Evolutionary conservation across 352 stramenopile genomes (phyloP), one percentile per base, ranked within the genome.

Genomic region (Phytophthora europaea): DNA sequence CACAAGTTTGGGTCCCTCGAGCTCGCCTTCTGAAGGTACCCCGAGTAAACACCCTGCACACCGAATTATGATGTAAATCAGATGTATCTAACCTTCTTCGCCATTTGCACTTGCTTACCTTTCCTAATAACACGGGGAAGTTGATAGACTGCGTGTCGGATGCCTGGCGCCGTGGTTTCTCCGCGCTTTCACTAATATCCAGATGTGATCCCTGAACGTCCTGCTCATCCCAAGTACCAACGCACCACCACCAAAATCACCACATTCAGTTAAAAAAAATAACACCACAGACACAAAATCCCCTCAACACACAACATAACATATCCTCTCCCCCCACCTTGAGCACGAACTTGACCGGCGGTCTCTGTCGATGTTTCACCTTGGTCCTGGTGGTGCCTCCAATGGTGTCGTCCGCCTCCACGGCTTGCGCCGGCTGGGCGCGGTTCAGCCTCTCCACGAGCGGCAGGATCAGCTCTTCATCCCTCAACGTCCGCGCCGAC

Each of bases 21-120:
- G 54, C 89, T 96, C 16, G 84, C 87, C 62, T 96, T 96, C 62
- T 96, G 88, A 53, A 96, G 72, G 48, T 94, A 93, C 0, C 89
- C 89, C 12, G 82, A 94, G 43, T 90, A 88, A 16, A 94, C 79
- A 34, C 89, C 89, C 86, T 94, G 34, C 1, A 40, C 0, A 20
- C 10, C 13, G 45, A 58, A 38, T 61, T 34, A 45, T 4, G 15
- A 13, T 15, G n/a, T 3, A n/a, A n/a, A n/a, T n/a, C n/a, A n/a
- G n/a, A n/a, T n/a, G n/a, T n/a, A n/a, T n/a, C n/a, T n/a, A n/a
- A n/a, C n/a, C n/a, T n/a, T n/a, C n/a, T n/a, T n/a, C n/a, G n/a
- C n/a, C n/a, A n/a, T n/a, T 8, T 34, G 40, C 28, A 26, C 20
- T 20, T 53, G 73, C 73, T 12, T 71, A 90, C 87, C 60, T 90